These are phyloP conservation scores for Phialophora verrucosa DNA, from an alignment of 2,329 filamentous ascomycete genomes.

Conservation along the genomic window DNA sequence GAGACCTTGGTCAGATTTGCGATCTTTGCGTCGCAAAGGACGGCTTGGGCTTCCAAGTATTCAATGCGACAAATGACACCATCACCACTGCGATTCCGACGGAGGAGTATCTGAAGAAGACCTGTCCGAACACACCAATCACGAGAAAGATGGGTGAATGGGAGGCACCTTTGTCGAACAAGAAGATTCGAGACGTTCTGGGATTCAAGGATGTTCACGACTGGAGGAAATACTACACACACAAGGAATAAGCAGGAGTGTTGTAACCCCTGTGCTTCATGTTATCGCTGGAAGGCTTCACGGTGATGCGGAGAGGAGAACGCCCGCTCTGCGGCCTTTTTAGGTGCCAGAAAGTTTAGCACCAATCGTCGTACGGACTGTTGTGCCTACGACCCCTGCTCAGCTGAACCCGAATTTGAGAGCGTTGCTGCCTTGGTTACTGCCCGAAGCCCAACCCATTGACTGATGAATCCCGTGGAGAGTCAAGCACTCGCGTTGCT, in stretches of 20 bases:
- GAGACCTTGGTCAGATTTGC: slow-evolving; percentile 68
- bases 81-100: slow-evolving; percentile 63
- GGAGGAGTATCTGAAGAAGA: slow-evolving; percentile 57
- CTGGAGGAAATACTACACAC: slow-evolving; percentile 56
- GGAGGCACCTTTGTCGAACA: slow-evolving; percentile 66
- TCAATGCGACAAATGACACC: slow-evolving; percentile 68
- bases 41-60: slow-evolving; percentile 66
- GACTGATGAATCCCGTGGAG: neutral
- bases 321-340: neutral
- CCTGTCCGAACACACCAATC: slow-evolving; percentile 57
- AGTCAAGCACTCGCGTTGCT: neutral
- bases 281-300: neutral
- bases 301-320: neutral
- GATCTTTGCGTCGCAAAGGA: slow-evolving; percentile 59
- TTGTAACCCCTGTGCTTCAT: neutral
- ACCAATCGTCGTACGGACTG: neutral
- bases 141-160: slow-evolving; percentile 62
- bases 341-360: neutral
- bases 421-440: neutral
- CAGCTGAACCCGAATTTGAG: neutral
- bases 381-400: neutral
- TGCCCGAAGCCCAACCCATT: neutral
- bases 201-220: slow-evolving; percentile 65
- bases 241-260: slow-evolving; percentile 18
- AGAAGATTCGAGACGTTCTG: slow-evolving; percentile 64